Evolutionary conservation across 1,284 basidiomycete genomes (phyloP), one percentile per base, ranked within the genome.

Genomic region (Violaceomyces palustris): DNA sequence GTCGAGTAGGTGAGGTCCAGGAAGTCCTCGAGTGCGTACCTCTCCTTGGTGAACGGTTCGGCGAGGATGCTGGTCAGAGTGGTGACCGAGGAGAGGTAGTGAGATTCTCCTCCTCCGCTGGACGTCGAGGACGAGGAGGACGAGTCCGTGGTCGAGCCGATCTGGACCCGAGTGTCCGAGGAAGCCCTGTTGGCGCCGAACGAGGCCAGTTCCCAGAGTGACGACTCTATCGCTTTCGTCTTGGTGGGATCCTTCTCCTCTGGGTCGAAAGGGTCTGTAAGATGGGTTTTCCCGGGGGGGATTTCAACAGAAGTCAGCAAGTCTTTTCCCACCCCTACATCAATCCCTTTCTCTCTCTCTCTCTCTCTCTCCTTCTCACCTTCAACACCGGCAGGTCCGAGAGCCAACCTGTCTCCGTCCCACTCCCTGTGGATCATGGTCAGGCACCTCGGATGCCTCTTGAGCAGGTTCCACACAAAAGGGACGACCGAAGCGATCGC

Each of bases 1-100:
- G 89, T 96, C 12, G 79, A 80, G 69, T 96, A 98, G 0, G 88
- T 89, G 73, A 97, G 90, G 75, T 98, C 94, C 67, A 97, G 75
- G 73, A 98, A 98, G 73, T 98, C 94, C 63, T 98, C 94, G 79
- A 96, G 82, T 22, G 82, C 79, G 75, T 92, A 97, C 22, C 80
- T 79, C 10, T 86, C 87, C 68, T 92, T 92, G 7, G 89, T 96
- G 74, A 98, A 97, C 1, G 87, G 86, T 70, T 94, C 91, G 10
- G 81, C 80, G 54, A 97, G 87, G 42, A 98, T 84, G 61, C 86
- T 84, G 14, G 83, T 84, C 40, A 98, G 75, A 0, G 88, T 89
- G 8, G 87, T 83, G 8, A 94, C 85, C 1, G 83, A 81, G 1
- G 86, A 77, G 45, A 93, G 83, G 70, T 96, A 97, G 74, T 98